Evolutionary conservation across 495 filamentous ascomycete genomes (phyloP), one percentile per base, ranked within the genome.

Genomic region (Aspergillus bertholletiae): DNA sequence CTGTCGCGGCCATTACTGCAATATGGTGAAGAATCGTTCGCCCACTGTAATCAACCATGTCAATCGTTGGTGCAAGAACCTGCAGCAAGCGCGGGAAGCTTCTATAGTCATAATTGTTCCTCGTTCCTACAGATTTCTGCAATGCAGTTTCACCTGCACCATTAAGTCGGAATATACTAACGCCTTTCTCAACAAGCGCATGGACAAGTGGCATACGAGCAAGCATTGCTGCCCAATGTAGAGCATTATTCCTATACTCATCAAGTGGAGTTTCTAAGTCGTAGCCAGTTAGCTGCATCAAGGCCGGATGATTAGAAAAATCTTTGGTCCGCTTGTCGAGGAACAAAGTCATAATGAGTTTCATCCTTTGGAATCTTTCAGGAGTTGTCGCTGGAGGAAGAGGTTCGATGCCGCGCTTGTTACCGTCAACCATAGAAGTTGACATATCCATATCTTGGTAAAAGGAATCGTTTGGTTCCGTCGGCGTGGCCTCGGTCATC

Each of bases 141-240:
- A 98, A 73, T 1, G 95, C 89, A 3, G 90, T 96, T 69, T 97
- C 92, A 15, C 95, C 95, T 17, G 82, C 84, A 37, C 83, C 80
- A 59, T 98, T 98, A 5, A 94, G 84, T 23, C 95, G 85, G 58
- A 81, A 88, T 27, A 96, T 92, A 62, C 81, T 93, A 0, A 92
- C 90, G 4, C 94, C 94, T 41, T 84, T 86, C 7, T 82, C 76
- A 56, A 98, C 87, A 0, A 98, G 78, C 2, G 90, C 84, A 50
- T 88, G 80, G 34, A 96, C 70, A 7, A 97, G 77, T 9, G 87
- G 80, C 64, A 93, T 83, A 20, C 90, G 86, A n/a, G 89, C 90
- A 44, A 97, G 79, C 35, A 93, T 96, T 9, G 94, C 91, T n/a
- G 93, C 94, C 94, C 94, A 98, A 63, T 96, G 93, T 27, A 98